Base-by-base conservation (phyloP, 129 eudicot species). In the Artemisia tridentata region DNA sequence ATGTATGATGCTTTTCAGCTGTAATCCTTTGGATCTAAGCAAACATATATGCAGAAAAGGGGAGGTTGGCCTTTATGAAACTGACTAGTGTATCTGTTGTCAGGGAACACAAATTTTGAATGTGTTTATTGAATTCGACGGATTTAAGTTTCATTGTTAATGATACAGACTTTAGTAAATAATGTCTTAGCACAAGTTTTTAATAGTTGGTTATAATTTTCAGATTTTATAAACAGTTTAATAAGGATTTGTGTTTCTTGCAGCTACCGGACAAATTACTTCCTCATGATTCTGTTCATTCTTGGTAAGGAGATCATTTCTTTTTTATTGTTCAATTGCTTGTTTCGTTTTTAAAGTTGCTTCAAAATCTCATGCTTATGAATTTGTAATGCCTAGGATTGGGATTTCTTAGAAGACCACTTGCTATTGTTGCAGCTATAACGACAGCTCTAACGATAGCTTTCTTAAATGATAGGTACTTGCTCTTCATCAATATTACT, bases 181-280 rank as follows among this genome's bases (percentile, higher is more conserved):
- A 3, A 25, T 25, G 31, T 3, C 31, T 27, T 27, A 27, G 31
- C 31, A 27, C 31, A 27, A 27, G 31, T 3, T 27, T 27, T 27
- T 27, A 27, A 27, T 27, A 27, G 31, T 27, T 3, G 31, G 31
- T 27, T 27, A 27, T 27, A 27, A 4, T 27, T 27, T 3, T 3
- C 31, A 3, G 4, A 27, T 27, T 27, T 27, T 3, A 3, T 4
- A 3, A 27, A 27, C 31, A 53, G 23, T 15, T 15, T 13, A 19
- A 49, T 67, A 47, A 62, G 52, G 38, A 21, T 7, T 69, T 63
- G 21, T 47, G 48, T 6, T 17, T 68, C 68, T 79, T 88, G 90
- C 97, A 93, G 99, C 84, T 93, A 93, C 47, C 80, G 97, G 83
- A 93, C 99, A 23, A 93, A 93, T 68, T 93, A 93, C 84, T 93